Conservation (phyloP, 2,329 filamentous ascomycete genomes). For the Exophiala sp. region DNA sequence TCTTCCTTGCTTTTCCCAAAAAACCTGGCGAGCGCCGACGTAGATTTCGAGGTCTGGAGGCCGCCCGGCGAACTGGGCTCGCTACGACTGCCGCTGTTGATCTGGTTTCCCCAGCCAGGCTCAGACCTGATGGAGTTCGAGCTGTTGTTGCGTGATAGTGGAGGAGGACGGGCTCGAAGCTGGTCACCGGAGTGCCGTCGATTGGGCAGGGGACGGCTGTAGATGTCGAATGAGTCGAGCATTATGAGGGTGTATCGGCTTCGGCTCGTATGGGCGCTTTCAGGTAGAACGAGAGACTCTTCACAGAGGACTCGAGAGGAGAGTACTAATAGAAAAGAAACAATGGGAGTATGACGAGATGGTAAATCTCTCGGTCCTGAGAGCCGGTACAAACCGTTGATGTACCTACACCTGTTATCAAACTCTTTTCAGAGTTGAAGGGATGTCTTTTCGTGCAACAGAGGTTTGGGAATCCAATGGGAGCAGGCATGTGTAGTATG, state of each 20-base stretch:
- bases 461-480: no score
- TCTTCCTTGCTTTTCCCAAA: slow-evolving; percentile 12
- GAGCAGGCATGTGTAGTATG: no score
- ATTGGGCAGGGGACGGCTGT: background rate
- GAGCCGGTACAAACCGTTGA: no score
- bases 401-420: no score
- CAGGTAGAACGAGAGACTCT: background rate
- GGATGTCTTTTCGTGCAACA: no score
- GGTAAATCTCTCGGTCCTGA: no score
- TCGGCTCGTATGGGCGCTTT: background rate
- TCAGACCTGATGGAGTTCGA: slow-evolving; percentile 15
- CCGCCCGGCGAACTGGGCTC: slow-evolving; percentile 5
- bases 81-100: slow-evolving; percentile 12
- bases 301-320: background rate
- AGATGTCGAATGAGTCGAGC: background rate
- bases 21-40: slow-evolving; percentile 8
- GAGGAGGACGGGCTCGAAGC: background rate
- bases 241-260: background rate
- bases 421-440: no score
- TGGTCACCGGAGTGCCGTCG: background rate
- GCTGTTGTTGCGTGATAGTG: background rate
- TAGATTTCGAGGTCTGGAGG: slow-evolving; percentile 1
- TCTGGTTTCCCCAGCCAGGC: slow-evolving; percentile 10
- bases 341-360: no score
- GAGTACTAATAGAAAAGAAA: no score